These are phyloP conservation scores for Neurospora sp. DNA, from an alignment of 2,329 filamentous ascomycete species.

Conservation along the genomic window DNA sequence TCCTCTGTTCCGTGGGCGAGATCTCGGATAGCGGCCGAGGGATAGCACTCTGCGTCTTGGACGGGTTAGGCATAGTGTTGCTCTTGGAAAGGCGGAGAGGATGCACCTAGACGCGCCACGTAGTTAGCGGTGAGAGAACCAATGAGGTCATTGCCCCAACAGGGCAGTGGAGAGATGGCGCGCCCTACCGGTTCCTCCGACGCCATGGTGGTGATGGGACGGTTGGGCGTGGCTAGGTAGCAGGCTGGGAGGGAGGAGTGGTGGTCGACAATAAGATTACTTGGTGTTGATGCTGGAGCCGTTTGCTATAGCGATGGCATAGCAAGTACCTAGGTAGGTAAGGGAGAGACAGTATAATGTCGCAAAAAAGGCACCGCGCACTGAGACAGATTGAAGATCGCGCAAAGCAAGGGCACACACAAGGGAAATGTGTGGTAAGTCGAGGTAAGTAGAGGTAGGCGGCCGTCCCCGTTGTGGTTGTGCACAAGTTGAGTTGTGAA, in stretches of 20 bases:
- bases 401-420: background rate
- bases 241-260: background rate
- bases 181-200: conserved; percentile 16
- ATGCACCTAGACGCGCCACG: conserved; percentile 47
- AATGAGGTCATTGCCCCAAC: background rate
- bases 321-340: conserved; percentile 1
- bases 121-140: background rate
- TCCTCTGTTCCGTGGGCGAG: conserved; percentile 70
- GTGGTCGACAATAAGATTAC: background rate
- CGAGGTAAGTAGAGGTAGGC: background rate
- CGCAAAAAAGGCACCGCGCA: background rate
- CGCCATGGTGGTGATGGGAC: conserved; percentile 9
- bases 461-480: background rate
- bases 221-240: background rate
- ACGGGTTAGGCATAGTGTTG: conserved; percentile 47
- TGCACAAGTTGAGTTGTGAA: background rate
- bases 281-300: background rate
- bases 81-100: conserved; percentile 72
- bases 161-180: background rate
- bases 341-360: conserved; percentile 1
- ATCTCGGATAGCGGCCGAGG: conserved; percentile 81
- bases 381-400: background rate
- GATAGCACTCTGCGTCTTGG: conserved; percentile 50
- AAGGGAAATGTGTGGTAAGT: background rate
- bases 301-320: conserved; percentile 5